Percentiles rank a stretch among this genome's conserved stretches.
Evolutionary conservation across 1,139 yeast species (phyloP).

Genomic region (Diutina sp.): DNA sequence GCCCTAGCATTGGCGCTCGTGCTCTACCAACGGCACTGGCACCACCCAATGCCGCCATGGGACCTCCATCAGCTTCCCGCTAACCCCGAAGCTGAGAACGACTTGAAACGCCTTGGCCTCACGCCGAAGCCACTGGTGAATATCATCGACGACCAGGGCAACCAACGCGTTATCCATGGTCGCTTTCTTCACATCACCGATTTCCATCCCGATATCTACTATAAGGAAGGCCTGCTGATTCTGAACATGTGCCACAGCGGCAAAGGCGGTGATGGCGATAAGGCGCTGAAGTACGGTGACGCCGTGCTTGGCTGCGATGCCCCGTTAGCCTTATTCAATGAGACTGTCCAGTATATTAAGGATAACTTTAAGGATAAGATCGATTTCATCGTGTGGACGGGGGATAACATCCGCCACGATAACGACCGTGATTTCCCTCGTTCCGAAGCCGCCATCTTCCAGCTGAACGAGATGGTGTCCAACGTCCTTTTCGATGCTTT

Average conservation of each 20-base stretch:
- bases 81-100: slow-evolving; percentile 1
- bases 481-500: slow-evolving; percentile 38
- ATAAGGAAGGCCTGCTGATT: slow-evolving; percentile 37
- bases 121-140: slow-evolving; percentile 20
- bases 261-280: slow-evolving; percentile 9
- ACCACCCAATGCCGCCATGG: not conserved
- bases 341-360: slow-evolving; percentile 55
- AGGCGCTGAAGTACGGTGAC: slow-evolving; percentile 61
- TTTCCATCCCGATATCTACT: slow-evolving; percentile 74
- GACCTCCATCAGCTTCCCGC: not conserved
- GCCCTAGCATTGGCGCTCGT: not conserved
- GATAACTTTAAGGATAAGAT: slow-evolving; percentile 57
- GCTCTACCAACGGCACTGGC: not conserved
- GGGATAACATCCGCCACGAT: slow-evolving; percentile 81
- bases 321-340: slow-evolving; percentile 47
- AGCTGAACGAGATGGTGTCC: slow-evolving; percentile 53
- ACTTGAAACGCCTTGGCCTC: slow-evolving; percentile 14
- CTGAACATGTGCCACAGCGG: slow-evolving; percentile 50
- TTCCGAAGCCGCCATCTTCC: slow-evolving; percentile 56
- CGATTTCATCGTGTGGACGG: slow-evolving; percentile 84
- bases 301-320: slow-evolving; percentile 65
- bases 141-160: slow-evolving; percentile 13
- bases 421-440: slow-evolving; percentile 65
- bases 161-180: slow-evolving; percentile 38
- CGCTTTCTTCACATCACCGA: slow-evolving; percentile 77